phyloP scores from a whole-genome alignment of 495 filamentous ascomycete genomes.

The Penicillium bialowiezense region DNA sequence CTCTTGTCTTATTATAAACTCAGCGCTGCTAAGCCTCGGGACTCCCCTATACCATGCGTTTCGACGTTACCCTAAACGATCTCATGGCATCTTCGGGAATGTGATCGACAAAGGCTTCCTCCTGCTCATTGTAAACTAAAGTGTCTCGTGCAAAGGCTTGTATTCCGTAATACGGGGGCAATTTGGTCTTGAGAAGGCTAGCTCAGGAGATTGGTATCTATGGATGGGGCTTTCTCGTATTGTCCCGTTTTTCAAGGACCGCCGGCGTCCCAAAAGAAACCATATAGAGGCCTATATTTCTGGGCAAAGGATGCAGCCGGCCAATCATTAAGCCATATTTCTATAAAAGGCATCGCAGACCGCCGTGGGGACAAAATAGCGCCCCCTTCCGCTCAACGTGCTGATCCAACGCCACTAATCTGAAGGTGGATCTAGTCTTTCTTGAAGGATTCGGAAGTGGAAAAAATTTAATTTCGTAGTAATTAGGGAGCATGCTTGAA shows the following conservation, averaged over 20 bases:
- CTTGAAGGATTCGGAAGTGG: background rate
- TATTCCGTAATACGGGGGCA: background rate
- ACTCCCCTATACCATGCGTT: too few relatives aligned
- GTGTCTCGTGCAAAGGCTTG: background rate
- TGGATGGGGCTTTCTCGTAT: background rate
- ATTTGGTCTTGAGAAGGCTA: background rate
- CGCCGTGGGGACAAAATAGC: background rate
- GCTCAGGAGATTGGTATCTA: background rate
- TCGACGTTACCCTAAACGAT: too few relatives aligned
- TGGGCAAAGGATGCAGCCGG: too few relatives aligned
- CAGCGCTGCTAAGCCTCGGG: too few relatives aligned
- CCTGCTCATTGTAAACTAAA: background rate
- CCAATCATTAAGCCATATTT: background rate
- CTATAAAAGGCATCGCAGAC: too few relatives aligned
- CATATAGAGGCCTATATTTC: background rate
- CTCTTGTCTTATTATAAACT: too few relatives aligned
- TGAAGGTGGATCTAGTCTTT: slow-evolving; percentile 1
- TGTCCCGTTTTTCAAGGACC: background rate
- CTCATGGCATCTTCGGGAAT: background rate
- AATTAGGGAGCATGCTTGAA: too few relatives aligned
- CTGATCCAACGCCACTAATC: slow-evolving; percentile 18
- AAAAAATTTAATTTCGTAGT: too few relatives aligned
- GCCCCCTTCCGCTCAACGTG: slow-evolving; percentile 7
- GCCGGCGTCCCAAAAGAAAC: background rate
- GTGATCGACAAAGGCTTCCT: slow-evolving; percentile 2